Percentiles rank a stretch among this genome's conserved stretches.
Evolutionary conservation across 1,139 yeast species (phyloP).

Genomic region (Candida dubliniensis): DNA sequence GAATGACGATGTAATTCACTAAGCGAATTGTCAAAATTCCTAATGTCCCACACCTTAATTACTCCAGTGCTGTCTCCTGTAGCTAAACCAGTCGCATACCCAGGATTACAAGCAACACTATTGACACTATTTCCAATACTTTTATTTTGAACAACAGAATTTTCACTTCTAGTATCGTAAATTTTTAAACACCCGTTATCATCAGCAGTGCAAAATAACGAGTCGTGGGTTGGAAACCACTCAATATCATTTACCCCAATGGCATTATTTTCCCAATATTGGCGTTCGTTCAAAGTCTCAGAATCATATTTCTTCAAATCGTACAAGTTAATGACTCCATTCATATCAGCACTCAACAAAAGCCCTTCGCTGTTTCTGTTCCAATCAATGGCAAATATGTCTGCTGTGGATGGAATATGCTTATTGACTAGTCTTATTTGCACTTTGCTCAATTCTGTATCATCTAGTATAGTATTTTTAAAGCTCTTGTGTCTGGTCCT

Average conservation of each 20-base stretch:
- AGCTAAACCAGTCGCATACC: constrained; percentile 53
- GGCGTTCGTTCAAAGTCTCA: constrained; percentile 12
- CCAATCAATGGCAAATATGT: constrained; percentile 49
- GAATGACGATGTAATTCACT: constrained; percentile 45
- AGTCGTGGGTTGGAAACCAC: constrained; percentile 61
- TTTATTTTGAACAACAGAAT: constrained; percentile 20
- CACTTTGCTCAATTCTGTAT: constrained; percentile 26
- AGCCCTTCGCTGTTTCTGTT: constrained; percentile 39
- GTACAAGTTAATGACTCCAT: constrained; percentile 35
- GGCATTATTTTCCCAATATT: constrained; percentile 9
- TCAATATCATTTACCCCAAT: constrained; percentile 60
- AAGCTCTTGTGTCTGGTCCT: constrained; percentile 53
- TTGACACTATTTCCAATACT: constrained; percentile 55
- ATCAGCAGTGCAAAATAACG: constrained; percentile 56
- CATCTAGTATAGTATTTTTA: constrained; percentile 30
- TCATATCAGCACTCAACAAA: constrained; percentile 37
- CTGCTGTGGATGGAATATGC: constrained; percentile 17
- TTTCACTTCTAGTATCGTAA: constrained; percentile 46
- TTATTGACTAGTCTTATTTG: constrained; percentile 10
- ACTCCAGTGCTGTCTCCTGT: constrained; percentile 69
- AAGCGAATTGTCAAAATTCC: constrained; percentile 36
- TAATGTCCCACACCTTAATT: constrained; percentile 68
- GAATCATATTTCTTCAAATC: constrained; percentile 30
- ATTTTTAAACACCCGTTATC: constrained; percentile 52
- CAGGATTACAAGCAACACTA: constrained; percentile 62